A percentile compares a stretch with the other conserved stretches of the same genome.
These are phyloP conservation scores for Bipolaris sorokiniana DNA, from an alignment of 2,329 filamentous ascomycete species.

Conservation along the genomic window DNA sequence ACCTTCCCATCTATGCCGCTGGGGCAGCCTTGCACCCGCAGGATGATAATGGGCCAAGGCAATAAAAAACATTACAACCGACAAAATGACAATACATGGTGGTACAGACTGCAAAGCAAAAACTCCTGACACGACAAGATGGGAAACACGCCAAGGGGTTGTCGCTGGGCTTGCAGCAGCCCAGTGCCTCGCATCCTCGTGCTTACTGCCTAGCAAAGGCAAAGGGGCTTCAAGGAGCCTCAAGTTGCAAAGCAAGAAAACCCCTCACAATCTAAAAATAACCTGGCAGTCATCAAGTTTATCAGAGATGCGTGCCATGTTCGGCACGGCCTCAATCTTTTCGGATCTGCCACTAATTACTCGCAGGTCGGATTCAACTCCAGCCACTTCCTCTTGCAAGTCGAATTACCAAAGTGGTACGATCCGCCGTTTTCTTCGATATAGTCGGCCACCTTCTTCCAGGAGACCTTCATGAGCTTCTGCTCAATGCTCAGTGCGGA, in stretches of 20 bases:
- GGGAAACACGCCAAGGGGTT: background rate
- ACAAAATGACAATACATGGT: slow-evolving; percentile 6
- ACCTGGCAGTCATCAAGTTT: background rate
- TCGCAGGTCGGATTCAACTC: slow-evolving; percentile 41
- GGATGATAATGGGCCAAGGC: background rate
- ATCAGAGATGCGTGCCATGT: background rate
- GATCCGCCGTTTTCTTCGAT: slow-evolving; percentile 60
- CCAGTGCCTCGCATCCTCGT: background rate
- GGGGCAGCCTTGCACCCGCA: slow-evolving; percentile 8
- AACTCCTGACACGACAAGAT: slow-evolving; percentile 5
- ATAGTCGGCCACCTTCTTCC: slow-evolving; percentile 64
- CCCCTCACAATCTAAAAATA: background rate
- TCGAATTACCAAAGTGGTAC: slow-evolving; percentile 66
- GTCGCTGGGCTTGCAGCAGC: background rate
- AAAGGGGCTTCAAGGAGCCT: background rate
- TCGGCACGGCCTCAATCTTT: background rate
- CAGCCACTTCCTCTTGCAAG: slow-evolving; percentile 67
- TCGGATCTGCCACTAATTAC: background rate
- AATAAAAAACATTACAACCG: slow-evolving; percentile 1
- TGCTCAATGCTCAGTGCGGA: slow-evolving; percentile 19
- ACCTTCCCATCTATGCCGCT: slow-evolving; percentile 15
- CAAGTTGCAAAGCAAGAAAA: background rate
- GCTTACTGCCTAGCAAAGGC: background rate
- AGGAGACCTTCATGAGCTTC: slow-evolving; percentile 56
- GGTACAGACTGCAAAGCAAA: slow-evolving; percentile 3